Conservation (phyloP, 768 basidiomycete genomes). For the Lactifluus pinguis region DNA sequence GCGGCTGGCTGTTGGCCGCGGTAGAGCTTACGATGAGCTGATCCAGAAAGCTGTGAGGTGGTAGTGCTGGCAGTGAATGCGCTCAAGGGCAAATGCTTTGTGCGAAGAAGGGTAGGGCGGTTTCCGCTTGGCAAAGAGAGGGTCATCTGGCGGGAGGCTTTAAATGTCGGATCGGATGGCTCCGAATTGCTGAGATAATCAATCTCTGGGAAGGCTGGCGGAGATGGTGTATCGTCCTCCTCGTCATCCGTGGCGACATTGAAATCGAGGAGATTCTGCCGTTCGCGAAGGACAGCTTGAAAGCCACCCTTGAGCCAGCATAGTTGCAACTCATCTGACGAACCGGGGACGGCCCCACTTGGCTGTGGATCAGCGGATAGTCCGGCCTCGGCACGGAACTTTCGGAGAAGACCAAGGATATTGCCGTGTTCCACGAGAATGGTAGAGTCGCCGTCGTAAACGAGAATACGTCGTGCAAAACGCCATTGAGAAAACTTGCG, state of each 20-base stretch:
- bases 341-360: not conserved
- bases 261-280: slow-evolving; percentile 43
- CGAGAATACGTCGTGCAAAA: slow-evolving; percentile 54
- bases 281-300: slow-evolving; percentile 52
- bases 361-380: slow-evolving; percentile 11
- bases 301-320: slow-evolving; percentile 82
- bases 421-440: slow-evolving; percentile 55
- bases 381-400: slow-evolving; percentile 56
- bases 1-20: slow-evolving; percentile 9
- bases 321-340: slow-evolving; percentile 37
- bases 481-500: slow-evolving; percentile 52
- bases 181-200: not conserved
- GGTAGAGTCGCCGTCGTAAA: slow-evolving; percentile 77
- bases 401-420: slow-evolving; percentile 63
- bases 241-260: slow-evolving; percentile 34
- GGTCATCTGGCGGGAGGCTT: slow-evolving; percentile 1
- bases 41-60: slow-evolving; percentile 23
- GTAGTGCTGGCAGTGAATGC: slow-evolving; percentile 52
- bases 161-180: not conserved
- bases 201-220: slow-evolving; percentile 5
- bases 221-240: slow-evolving; percentile 19
- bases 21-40: slow-evolving; percentile 8
- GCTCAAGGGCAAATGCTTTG: slow-evolving; percentile 50
- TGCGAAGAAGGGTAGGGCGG: slow-evolving; percentile 34
- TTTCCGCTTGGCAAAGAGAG: slow-evolving; percentile 7